Evolutionary conservation across 495 filamentous ascomycete genomes (phyloP).

Genomic region (Halenospora varia): DNA sequence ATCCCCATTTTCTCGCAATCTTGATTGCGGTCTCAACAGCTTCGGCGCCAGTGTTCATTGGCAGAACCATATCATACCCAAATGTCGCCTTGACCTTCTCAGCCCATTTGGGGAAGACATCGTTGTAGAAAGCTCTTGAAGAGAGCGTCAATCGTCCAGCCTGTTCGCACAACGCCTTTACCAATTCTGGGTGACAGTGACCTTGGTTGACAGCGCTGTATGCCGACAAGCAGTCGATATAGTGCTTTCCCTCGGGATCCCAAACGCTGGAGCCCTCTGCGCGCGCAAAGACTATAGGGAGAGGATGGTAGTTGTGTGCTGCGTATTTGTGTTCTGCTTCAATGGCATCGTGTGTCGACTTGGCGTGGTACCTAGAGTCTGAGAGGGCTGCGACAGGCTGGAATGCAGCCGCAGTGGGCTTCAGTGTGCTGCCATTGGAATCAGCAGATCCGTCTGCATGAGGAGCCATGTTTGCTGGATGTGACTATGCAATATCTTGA

Average conservation of each 20-base stretch:
- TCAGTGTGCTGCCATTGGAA: conserved; percentile 28
- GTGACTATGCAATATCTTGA: background rate
- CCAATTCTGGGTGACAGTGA: conserved; percentile 94
- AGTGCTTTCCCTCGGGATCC: conserved; percentile 96
- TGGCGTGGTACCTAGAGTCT: conserved; percentile 65
- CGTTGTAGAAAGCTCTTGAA: conserved; percentile 96
- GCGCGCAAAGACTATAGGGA: conserved; percentile 85
- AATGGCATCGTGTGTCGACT: conserved; percentile 77
- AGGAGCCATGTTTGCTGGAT: conserved; percentile 46
- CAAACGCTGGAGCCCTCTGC: conserved; percentile 84
- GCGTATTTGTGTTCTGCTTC: conserved; percentile 76
- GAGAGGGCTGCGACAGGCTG: conserved; percentile 41
- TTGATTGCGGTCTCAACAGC: conserved; percentile 99
- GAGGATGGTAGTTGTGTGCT: conserved; percentile 98
- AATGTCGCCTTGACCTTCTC: conserved; percentile 83
- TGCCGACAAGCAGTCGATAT: conserved; percentile 96
- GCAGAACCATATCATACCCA: conserved; percentile 97
- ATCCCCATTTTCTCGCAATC: conserved; percentile 98
- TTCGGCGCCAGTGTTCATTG: conserved; percentile 99
- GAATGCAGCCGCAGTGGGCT: conserved; percentile 47
- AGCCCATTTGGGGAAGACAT: conserved; percentile 96
- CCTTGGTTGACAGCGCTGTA: conserved; percentile 99
- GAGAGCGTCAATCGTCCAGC: conserved; percentile 87
- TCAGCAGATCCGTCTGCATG: conserved; percentile 41
- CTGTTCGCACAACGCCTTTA: conserved; percentile 86